A percentile compares a stretch with the other conserved stretches of the same genome.
These are phyloP conservation scores for Sugiyamaella marilandica DNA, from an alignment of 805 yeast genomes.

Conservation along the genomic window DNA sequence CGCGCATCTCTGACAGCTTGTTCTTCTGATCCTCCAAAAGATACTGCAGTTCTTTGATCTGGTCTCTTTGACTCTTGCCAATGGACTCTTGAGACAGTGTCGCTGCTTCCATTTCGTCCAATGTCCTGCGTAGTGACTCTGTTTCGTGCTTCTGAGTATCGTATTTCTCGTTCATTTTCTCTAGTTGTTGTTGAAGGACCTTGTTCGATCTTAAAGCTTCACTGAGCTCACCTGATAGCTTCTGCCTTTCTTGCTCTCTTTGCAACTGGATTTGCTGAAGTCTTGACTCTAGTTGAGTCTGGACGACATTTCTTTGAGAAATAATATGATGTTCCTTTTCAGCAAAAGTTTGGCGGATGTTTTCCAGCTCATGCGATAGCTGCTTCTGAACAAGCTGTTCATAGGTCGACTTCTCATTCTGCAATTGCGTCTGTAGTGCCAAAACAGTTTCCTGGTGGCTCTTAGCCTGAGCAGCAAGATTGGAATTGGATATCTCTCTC, in stretches of 20 bases:
- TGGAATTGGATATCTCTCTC: constrained; percentile 13
- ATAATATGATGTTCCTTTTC: not conserved
- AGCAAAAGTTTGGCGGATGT: not conserved
- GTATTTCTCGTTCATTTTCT: constrained; percentile 24
- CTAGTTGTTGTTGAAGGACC: constrained; percentile 18
- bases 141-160: constrained; percentile 27
- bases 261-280: constrained; percentile 29
- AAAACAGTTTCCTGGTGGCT: not conserved
- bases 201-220: not conserved
- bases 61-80: constrained; percentile 15
- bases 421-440: not conserved
- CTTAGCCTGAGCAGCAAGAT: not conserved
- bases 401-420: not conserved
- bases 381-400: not conserved
- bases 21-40: constrained; percentile 20
- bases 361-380: not conserved
- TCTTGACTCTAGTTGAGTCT: constrained; percentile 19
- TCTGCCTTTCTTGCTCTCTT: constrained; percentile 25
- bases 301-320: constrained; percentile 18
- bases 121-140: constrained; percentile 26
- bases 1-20: constrained; percentile 20
- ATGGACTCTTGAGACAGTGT: constrained; percentile 22
- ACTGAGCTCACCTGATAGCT: constrained; percentile 24
- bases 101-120: constrained; percentile 29
- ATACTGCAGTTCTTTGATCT: constrained; percentile 20